Conservation (phyloP, 306 rosid genomes). For the Acacia acuminata region DNA sequence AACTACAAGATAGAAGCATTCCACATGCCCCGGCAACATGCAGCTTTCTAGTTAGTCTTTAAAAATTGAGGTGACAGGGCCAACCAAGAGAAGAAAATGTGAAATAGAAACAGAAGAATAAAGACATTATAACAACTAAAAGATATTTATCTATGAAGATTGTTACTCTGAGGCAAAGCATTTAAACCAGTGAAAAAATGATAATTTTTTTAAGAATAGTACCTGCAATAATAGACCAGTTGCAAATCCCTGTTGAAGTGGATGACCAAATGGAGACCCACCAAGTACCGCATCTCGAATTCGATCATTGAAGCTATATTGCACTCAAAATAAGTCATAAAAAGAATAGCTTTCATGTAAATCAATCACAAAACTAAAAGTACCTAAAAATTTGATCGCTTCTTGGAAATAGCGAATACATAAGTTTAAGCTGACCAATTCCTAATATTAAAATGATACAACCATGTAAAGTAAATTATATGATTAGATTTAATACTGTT, state of each 20-base stretch:
- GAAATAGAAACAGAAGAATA: neutral
- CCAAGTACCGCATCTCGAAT: constrained; percentile 92
- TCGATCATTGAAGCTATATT: constrained; percentile 87
- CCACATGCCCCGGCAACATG: neutral
- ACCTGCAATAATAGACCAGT: constrained; percentile 89
- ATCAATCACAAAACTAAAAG: constrained; percentile 15
- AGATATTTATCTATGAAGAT: constrained; percentile 2
- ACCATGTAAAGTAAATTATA: constrained; percentile 19
- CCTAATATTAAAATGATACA: constrained; percentile 15
- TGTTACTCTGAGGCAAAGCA: constrained; percentile 17
- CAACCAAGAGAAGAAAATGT: neutral
- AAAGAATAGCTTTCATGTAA: constrained; percentile 17
- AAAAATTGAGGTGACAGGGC: neutral
- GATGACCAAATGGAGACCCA: constrained; percentile 97
- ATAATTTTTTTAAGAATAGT: neutral
- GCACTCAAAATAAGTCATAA: constrained; percentile 29
- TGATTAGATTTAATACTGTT: neutral
- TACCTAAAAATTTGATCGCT: neutral
- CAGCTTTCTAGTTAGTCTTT: constrained; percentile 15
- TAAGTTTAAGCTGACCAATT: constrained; percentile 1
- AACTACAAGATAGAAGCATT: neutral
- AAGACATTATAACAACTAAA: neutral
- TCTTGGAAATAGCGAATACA: constrained; percentile 17
- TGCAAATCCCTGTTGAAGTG: constrained; percentile 96
- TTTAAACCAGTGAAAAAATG: neutral